phyloP scores from a whole-genome alignment of 1,284 basidiomycete genomes.

The Austropuccinia psidii region DNA sequence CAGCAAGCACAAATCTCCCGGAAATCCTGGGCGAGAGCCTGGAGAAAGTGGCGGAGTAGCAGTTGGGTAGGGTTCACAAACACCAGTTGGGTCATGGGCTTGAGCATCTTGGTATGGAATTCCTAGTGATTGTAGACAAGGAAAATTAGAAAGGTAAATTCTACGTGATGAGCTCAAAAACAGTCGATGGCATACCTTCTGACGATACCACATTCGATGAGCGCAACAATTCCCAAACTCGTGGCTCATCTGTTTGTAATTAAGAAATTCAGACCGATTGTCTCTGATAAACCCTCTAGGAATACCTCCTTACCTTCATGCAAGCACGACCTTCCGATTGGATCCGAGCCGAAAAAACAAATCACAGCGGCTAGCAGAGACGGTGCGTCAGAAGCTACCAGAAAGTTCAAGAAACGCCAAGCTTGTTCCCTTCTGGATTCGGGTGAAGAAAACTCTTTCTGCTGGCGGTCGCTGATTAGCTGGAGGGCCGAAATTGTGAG shows the following conservation, averaged over 20 bases:
- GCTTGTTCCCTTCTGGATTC: conserved; percentile 12
- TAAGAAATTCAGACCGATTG: too few relatives aligned
- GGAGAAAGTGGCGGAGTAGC: too few relatives aligned
- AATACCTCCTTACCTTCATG: neutral
- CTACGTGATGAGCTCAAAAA: neutral
- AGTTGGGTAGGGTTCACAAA: too few relatives aligned
- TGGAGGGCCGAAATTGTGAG: neutral
- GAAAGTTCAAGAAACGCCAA: conserved; percentile 18
- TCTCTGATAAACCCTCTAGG: too few relatives aligned
- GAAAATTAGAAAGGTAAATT: conserved; percentile 1
- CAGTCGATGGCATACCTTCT: neutral
- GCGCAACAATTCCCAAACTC: neutral
- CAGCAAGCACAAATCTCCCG: too few relatives aligned
- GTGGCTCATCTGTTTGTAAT: neutral
- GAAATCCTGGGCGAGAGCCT: too few relatives aligned
- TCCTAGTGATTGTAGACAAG: too few relatives aligned
- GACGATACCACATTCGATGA: neutral
- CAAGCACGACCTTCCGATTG: conserved; percentile 1
- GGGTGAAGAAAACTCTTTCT: neutral
- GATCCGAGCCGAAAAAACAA: conserved; percentile 11
- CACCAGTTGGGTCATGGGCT: too few relatives aligned
- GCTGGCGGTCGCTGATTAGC: conserved; percentile 8
- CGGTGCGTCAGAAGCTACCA: conserved; percentile 6
- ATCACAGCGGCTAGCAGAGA: conserved; percentile 15
- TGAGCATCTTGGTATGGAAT: too few relatives aligned